Conservation (phyloP, 495 filamentous ascomycete species). For the Trichocladium uniseriatum region DNA sequence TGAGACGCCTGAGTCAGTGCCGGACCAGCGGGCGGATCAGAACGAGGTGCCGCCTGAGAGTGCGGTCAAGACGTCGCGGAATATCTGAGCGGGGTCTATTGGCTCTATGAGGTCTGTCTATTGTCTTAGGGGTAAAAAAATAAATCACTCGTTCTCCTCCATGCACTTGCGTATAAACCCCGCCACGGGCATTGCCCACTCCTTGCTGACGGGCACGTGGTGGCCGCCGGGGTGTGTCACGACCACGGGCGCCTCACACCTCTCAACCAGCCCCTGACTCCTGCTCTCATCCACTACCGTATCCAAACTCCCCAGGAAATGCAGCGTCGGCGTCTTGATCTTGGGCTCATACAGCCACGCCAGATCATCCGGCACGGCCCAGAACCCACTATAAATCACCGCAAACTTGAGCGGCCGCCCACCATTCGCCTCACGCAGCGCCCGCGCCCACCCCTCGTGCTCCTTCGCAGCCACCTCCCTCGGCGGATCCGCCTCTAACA, state of each 20-base stretch:
- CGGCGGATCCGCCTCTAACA: conserved; percentile 54
- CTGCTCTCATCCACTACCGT: conserved; percentile 75
- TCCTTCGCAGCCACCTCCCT: conserved; percentile 21
- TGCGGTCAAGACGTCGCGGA: background rate
- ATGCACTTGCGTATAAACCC: conserved; percentile 60
- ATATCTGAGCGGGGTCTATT: background rate
- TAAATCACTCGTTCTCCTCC: conserved; percentile 22
- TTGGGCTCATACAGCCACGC: conserved; percentile 64
- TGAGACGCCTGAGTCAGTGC: conserved; percentile 9
- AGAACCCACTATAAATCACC: conserved; percentile 72
- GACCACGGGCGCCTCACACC: conserved; percentile 54
- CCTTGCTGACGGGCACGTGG: conserved; percentile 73
- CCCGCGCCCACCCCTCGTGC: conserved; percentile 26
- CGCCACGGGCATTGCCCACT: conserved; percentile 65
- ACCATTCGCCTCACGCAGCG: conserved; percentile 34
- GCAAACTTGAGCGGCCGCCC: conserved; percentile 67
- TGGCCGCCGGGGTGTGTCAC: conserved; percentile 89
- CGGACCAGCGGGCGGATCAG: conserved; percentile 5
- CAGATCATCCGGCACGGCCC: conserved; percentile 52
- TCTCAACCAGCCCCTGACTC: conserved; percentile 54
- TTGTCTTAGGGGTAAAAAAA: background rate
- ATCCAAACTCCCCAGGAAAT: conserved; percentile 79
- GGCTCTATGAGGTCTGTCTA: background rate
- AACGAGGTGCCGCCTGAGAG: conserved; percentile 5
- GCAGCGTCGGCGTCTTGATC: conserved; percentile 68